Conservation (phyloP, 306 rosid species). For the Inga oerstediana region DNA sequence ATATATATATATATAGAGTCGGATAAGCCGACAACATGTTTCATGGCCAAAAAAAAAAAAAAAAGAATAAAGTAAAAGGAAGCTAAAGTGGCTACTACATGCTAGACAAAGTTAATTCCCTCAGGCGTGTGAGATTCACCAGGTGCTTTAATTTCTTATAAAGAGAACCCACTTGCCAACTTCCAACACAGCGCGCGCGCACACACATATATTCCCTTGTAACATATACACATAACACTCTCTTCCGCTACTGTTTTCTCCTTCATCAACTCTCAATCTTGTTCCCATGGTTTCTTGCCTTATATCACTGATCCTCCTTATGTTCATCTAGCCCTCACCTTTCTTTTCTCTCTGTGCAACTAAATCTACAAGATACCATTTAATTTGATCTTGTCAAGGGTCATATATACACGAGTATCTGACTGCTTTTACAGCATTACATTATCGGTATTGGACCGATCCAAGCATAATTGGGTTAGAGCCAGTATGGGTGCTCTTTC, state of each 20-base stretch:
- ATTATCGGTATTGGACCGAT: not conserved
- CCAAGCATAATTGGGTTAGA: not conserved
- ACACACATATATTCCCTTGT: not conserved
- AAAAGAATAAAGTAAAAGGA: conserved; percentile 32
- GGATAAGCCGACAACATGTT: conserved; percentile 40
- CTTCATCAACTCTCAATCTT: not conserved
- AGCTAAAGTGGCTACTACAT: conserved; percentile 27
- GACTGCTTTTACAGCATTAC: not conserved
- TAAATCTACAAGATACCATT: not conserved
- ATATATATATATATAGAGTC: not conserved
- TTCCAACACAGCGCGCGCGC: not conserved
- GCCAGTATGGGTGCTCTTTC: conserved; percentile 38
- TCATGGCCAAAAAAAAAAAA: conserved; percentile 21
- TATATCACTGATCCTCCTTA: not conserved
- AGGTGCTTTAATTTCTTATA: conserved; percentile 32
- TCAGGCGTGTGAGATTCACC: conserved; percentile 47
- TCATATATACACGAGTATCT: not conserved
- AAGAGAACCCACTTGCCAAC: not conserved
- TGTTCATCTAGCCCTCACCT: too few species aligned
- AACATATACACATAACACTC: not conserved
- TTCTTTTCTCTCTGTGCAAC: not conserved
- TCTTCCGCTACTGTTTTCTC: conserved; percentile 24
- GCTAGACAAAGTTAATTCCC: conserved; percentile 37
- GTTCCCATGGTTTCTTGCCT: conserved; percentile 10
- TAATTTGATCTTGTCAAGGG: not conserved